phyloP scores from a whole-genome alignment of 306 rosid genomes.

The Medicago lupulina region DNA sequence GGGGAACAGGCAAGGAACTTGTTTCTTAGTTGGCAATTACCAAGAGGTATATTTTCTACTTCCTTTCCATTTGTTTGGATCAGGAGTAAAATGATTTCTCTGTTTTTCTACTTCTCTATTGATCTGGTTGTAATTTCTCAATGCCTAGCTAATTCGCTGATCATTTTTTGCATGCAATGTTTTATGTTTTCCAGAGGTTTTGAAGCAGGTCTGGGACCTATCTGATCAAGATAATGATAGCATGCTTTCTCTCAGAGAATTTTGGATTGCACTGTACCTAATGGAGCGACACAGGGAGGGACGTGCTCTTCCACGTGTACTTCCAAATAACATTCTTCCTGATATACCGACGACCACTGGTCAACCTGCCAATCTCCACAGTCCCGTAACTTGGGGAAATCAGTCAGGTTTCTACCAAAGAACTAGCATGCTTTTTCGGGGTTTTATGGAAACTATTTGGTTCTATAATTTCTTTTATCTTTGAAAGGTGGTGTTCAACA shows the following conservation, averaged over 20 bases:
- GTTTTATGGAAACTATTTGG: conserved; percentile 34
- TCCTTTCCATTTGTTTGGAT: conserved; percentile 36
- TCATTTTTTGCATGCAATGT: conserved; percentile 51
- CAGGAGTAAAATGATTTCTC: conserved; percentile 1
- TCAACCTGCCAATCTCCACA: conserved; percentile 59
- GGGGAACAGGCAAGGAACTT: conserved; percentile 94
- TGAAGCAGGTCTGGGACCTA: conserved; percentile 99
- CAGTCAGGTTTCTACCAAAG: conserved; percentile 60
- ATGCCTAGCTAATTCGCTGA: conserved; percentile 41
- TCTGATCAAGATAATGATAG: conserved; percentile 99
- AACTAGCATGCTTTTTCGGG: conserved; percentile 8
- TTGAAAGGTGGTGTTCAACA: conserved; percentile 76
- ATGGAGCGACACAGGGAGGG: conserved; percentile 98
- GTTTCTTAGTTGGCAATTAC: conserved; percentile 93
- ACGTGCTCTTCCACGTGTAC: conserved; percentile 74
- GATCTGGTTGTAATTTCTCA: conserved; percentile 22
- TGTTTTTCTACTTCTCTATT: conserved; percentile 29
- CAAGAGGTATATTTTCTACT: conserved; percentile 72
- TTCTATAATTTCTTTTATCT: conserved; percentile 35
- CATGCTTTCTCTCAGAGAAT: conserved; percentile 97
- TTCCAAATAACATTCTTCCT: conserved; percentile 74
- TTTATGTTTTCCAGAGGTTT: conserved; percentile 81
- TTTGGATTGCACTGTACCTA: conserved; percentile 87
- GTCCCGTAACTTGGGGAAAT: conserved; percentile 71
- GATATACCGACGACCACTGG: conserved; percentile 64